Conservation (phyloP, 257 asterid genomes). For the Cruciata laevipes region DNA sequence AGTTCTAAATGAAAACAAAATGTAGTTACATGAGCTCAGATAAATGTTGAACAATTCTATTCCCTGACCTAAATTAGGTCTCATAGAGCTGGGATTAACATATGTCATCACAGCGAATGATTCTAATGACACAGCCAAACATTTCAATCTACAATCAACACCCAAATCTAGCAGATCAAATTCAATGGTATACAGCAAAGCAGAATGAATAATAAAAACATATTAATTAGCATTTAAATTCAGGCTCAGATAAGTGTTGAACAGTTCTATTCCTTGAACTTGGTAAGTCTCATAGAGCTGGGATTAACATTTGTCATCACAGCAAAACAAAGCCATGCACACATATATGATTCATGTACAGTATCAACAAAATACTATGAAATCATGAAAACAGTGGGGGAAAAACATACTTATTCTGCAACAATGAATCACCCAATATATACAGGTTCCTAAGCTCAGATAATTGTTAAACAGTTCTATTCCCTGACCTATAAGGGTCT, state of each 20-base stretch:
- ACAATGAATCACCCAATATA: not conserved
- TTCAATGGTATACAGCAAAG: no score
- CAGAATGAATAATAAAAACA: not conserved
- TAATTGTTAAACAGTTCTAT: conserved; percentile 4
- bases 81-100: conserved; percentile 21
- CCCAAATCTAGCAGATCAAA: not conserved
- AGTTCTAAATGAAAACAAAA: not conserved
- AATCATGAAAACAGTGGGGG: no score
- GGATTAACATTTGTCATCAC: conserved; percentile 15
- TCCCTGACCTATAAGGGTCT: conserved; percentile 10
- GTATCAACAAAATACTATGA: no score
- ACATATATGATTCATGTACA: no score
- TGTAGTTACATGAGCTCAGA: conserved; percentile 4
- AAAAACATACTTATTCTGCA: no score
- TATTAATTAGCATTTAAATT: no score
- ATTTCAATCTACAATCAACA: not conserved
- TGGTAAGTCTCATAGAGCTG: conserved; percentile 11
- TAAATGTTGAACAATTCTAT: conserved; percentile 2
- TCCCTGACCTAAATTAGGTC: conserved; percentile 9
- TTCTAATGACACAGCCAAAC: not conserved
- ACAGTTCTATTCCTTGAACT: conserved; percentile 14
- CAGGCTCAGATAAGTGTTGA: conserved; percentile 13
- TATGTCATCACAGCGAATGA: conserved; percentile 3
- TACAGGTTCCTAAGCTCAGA: conserved; percentile 2
- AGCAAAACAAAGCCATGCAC: conserved; percentile 1